Conservation (phyloP, 2,329 filamentous ascomycete species). For the Fonsecaea erecta region DNA sequence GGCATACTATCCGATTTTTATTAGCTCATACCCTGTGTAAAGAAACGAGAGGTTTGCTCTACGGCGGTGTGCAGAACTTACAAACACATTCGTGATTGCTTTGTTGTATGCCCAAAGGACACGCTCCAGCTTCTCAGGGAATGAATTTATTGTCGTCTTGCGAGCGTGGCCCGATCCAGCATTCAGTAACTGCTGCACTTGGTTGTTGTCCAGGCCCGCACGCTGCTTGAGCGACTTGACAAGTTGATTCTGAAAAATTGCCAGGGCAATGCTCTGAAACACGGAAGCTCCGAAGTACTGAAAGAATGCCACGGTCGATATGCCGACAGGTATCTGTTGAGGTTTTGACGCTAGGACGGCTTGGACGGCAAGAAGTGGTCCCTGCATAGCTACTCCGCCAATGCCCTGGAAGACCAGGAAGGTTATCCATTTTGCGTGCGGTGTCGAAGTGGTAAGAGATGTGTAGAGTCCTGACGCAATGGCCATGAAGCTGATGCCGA, state of each 20-base stretch:
- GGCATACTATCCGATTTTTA: constrained; percentile 37
- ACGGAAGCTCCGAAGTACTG: constrained; percentile 47
- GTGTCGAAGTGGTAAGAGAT: constrained; percentile 43
- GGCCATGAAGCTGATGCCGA: constrained; percentile 41
- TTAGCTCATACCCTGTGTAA: not conserved
- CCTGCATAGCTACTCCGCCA: constrained; percentile 46
- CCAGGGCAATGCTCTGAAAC: constrained; percentile 47
- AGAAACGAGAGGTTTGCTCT: not conserved
- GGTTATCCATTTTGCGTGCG: constrained; percentile 45
- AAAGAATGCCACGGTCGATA: constrained; percentile 44
- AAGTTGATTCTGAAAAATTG: constrained; percentile 46
- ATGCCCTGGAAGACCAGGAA: constrained; percentile 47
- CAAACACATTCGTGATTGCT: constrained; percentile 43
- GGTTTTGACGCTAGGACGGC: constrained; percentile 39
- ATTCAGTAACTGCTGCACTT: constrained; percentile 64
- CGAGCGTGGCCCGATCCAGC: constrained; percentile 70
- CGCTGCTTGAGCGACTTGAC: constrained; percentile 46
- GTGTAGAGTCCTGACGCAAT: constrained; percentile 46
- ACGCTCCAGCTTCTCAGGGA: constrained; percentile 69
- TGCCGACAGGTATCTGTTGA: constrained; percentile 44
- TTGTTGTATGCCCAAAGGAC: constrained; percentile 44
- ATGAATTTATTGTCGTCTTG: constrained; percentile 12
- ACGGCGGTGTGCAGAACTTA: not conserved
- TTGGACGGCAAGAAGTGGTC: constrained; percentile 45
- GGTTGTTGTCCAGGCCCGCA: constrained; percentile 48